Conservation (phyloP, 139 green algal genomes). For the Picochlorum sp. region DNA sequence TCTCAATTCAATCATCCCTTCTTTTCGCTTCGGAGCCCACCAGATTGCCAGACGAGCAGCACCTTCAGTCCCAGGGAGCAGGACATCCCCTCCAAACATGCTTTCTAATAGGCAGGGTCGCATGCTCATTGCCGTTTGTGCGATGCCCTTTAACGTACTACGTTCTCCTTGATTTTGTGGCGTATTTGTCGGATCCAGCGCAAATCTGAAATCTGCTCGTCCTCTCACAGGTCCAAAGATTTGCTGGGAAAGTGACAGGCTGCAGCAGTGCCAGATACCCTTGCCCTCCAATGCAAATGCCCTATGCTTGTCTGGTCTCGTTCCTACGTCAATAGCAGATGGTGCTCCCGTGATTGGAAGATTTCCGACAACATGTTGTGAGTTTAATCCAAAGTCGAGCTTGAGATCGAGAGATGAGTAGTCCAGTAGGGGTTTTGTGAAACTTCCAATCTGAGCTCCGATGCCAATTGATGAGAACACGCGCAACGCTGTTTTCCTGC, state of each 20-base stretch:
- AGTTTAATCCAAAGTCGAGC: constrained; percentile 46
- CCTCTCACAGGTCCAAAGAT: constrained; percentile 59
- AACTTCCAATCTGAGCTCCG: constrained; percentile 38
- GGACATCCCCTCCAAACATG: constrained; percentile 42
- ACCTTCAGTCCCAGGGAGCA: constrained; percentile 48
- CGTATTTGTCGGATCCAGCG: constrained; percentile 34
- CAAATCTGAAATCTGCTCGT: constrained; percentile 51
- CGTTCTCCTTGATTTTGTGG: constrained; percentile 29
- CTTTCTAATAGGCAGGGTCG: constrained; percentile 48
- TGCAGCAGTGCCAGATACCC: constrained; percentile 60
- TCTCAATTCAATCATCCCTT: constrained; percentile 56
- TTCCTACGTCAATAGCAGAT: constrained; percentile 6
- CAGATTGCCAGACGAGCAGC: constrained; percentile 50
- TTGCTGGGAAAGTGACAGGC: constrained; percentile 57
- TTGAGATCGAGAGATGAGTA: constrained; percentile 33
- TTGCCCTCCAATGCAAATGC: constrained; percentile 57
- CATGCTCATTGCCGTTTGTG: constrained; percentile 32
- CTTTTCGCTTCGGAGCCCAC: constrained; percentile 44
- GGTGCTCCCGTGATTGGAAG: constrained; percentile 8
- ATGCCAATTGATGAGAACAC: constrained; percentile 38
- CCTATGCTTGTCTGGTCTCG: constrained; percentile 23
- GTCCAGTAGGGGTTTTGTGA: constrained; percentile 37
- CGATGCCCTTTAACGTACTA: constrained; percentile 27
- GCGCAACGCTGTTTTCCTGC: constrained; percentile 38
- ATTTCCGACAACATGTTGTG: constrained; percentile 23